Conservation (phyloP, 176 grass and related monocot genomes). For the Cenchrus fungigraminus region DNA sequence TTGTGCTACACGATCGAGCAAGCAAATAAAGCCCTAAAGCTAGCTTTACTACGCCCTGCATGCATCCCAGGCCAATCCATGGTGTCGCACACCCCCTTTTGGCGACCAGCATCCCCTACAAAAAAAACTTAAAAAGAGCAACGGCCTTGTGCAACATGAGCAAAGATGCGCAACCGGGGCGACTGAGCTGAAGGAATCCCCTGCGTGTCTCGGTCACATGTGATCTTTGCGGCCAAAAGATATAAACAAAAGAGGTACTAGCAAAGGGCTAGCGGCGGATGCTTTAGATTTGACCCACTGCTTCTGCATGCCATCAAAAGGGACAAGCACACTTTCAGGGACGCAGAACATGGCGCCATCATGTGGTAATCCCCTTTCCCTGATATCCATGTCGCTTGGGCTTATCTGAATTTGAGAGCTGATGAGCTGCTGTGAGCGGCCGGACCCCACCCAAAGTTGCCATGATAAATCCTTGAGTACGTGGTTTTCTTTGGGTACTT, state of each 20-base stretch:
- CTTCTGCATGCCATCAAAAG: background rate
- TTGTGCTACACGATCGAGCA: background rate
- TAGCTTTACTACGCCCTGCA: background rate
- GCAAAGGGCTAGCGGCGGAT: background rate
- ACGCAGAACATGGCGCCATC: slow-evolving; percentile 33
- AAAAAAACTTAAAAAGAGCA: background rate
- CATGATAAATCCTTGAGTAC: background rate
- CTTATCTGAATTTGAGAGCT: slow-evolving; percentile 29
- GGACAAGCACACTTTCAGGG: slow-evolving; percentile 35
- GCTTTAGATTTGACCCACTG: slow-evolving; percentile 44
- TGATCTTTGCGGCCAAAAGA: slow-evolving; percentile 48
- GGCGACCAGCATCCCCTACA: slow-evolving; percentile 29
- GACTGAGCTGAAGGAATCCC: background rate
- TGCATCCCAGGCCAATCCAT: background rate
- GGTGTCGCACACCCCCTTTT: slow-evolving; percentile 28
- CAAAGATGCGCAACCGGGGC: background rate
- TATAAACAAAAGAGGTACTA: background rate
- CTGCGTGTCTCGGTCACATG: slow-evolving; percentile 32
- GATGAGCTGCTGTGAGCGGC: no score
- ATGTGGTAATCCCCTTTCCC: slow-evolving; percentile 33
- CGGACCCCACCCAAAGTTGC: slow-evolving; percentile 1
- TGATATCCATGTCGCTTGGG: slow-evolving; percentile 16
- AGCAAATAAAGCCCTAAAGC: background rate
- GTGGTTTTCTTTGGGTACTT: background rate
- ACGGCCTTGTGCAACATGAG: slow-evolving; percentile 29